Evolutionary conservation across 1,284 basidiomycete genomes (phyloP).

Genomic region (Xanthoconium separans): DNA sequence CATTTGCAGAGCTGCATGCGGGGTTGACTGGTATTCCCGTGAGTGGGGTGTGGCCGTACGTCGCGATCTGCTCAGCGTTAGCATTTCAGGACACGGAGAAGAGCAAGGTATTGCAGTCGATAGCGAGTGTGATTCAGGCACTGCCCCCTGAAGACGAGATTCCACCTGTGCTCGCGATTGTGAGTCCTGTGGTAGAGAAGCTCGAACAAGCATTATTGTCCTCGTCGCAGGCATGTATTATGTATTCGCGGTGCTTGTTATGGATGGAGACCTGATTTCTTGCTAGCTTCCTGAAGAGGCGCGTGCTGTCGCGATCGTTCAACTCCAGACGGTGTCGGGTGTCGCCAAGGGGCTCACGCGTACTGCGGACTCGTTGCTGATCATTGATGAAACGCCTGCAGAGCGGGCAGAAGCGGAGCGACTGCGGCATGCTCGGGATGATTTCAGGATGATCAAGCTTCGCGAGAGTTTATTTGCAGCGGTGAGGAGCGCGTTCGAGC

Average conservation of each 20-base stretch:
- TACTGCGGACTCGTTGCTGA: conserved; percentile 64
- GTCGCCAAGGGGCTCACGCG: conserved; percentile 83
- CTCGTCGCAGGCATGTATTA: conserved; percentile 51
- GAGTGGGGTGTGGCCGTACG: conserved; percentile 25
- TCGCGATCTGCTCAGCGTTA: not conserved
- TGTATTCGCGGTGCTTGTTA: conserved; percentile 17
- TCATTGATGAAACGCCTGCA: conserved; percentile 57
- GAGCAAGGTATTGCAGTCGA: conserved; percentile 85
- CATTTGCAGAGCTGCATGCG: conserved; percentile 82
- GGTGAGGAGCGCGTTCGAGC: conserved; percentile 59
- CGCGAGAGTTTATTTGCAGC: conserved; percentile 63
- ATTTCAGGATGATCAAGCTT: conserved; percentile 61
- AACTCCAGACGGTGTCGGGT: conserved; percentile 78
- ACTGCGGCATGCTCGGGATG: conserved; percentile 62
- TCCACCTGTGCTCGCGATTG: conserved; percentile 76
- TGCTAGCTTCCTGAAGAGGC: conserved; percentile 68
- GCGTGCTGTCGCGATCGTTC: conserved; percentile 55
- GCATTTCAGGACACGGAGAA: conserved; percentile 76
- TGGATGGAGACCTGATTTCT: conserved; percentile 3
- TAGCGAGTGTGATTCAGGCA: conserved; percentile 88
- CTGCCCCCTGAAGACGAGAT: conserved; percentile 75
- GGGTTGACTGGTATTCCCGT: conserved; percentile 74
- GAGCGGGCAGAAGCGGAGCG: conserved; percentile 47
- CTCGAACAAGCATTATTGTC: conserved; percentile 61
- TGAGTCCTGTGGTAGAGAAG: conserved; percentile 72